A percentile compares a stretch with the other conserved stretches of the same genome.
phyloP scores from a whole-genome alignment of 306 rosid species.

The Hippophae rhamnoides region DNA sequence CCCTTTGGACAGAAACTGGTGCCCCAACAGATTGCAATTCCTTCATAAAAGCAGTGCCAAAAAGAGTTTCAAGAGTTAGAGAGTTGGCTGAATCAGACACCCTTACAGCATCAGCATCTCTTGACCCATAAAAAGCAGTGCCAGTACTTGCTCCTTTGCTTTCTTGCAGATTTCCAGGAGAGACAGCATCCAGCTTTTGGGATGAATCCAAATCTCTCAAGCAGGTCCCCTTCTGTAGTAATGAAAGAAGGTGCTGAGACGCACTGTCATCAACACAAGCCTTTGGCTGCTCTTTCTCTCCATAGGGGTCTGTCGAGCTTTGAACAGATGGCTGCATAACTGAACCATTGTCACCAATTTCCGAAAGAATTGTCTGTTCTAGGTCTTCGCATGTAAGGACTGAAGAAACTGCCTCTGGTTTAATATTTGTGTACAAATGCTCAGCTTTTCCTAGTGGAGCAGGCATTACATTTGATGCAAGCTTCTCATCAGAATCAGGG shows the following conservation, averaged over 20 bases:
- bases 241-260: slow-evolving; percentile 72
- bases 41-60: slow-evolving; percentile 97
- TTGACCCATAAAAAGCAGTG: slow-evolving; percentile 28
- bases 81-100: slow-evolving; percentile 43
- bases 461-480: slow-evolving; percentile 28
- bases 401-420: slow-evolving; percentile 46
- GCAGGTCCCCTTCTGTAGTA: slow-evolving; percentile 66
- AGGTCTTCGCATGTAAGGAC: slow-evolving; percentile 93
- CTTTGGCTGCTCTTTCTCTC: slow-evolving; percentile 36
- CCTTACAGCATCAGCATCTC: slow-evolving; percentile 39
- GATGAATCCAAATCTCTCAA: slow-evolving; percentile 31
- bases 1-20: slow-evolving; percentile 82
- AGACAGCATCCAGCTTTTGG: slow-evolving; percentile 21
- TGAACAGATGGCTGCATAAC: slow-evolving; percentile 29
- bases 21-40: slow-evolving; percentile 96
- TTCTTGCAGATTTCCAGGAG: slow-evolving; percentile 26
- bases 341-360: slow-evolving; percentile 40
- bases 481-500: slow-evolving; percentile 35
- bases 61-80: slow-evolving; percentile 78
- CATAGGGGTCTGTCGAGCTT: slow-evolving; percentile 33
- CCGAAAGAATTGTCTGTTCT: slow-evolving; percentile 79
- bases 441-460: slow-evolving; percentile 10
- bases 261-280: slow-evolving; percentile 53
- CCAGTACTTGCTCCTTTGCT: slow-evolving; percentile 31
- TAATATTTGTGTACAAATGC: slow-evolving; percentile 35